phyloP scores from a whole-genome alignment of 495 filamentous ascomycete genomes.

The Astrothelium macrocarpum region DNA sequence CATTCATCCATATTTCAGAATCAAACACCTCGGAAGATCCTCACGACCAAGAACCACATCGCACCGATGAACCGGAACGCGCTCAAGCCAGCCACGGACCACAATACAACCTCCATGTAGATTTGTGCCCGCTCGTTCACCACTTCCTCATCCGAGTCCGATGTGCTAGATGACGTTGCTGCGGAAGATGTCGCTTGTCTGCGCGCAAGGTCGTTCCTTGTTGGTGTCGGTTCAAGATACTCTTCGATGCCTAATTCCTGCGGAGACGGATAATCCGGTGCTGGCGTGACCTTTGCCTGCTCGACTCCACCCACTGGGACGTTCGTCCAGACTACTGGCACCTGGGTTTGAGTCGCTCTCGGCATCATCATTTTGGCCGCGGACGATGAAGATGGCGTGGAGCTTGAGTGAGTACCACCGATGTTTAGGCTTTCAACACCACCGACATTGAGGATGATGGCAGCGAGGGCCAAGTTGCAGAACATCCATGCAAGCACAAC shows the following conservation, averaged over 20 bases:
- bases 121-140: slow-evolving; percentile 49
- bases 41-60: slow-evolving; percentile 88
- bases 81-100: slow-evolving; percentile 79
- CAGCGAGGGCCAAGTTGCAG: slow-evolving; percentile 81
- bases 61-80: slow-evolving; percentile 87
- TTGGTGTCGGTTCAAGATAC: neutral
- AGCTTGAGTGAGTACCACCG: neutral
- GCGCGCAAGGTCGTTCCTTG: neutral
- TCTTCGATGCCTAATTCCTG: neutral
- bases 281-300: neutral
- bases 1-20: neutral
- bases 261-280: neutral
- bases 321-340: neutral
- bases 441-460: slow-evolving; percentile 76
- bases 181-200: slow-evolving; percentile 4
- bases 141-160: slow-evolving; percentile 27
- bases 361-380: neutral
- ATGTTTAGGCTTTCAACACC: slow-evolving; percentile 59
- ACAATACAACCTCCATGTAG: slow-evolving; percentile 85
- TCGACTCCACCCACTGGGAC: neutral
- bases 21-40: slow-evolving; percentile 58
- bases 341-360: neutral
- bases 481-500: slow-evolving; percentile 96
- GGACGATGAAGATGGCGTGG: neutral
- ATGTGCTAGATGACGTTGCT: neutral